Conservation (phyloP, 2,329 filamentous ascomycete species). For the Conoideocrella luteorostrata region DNA sequence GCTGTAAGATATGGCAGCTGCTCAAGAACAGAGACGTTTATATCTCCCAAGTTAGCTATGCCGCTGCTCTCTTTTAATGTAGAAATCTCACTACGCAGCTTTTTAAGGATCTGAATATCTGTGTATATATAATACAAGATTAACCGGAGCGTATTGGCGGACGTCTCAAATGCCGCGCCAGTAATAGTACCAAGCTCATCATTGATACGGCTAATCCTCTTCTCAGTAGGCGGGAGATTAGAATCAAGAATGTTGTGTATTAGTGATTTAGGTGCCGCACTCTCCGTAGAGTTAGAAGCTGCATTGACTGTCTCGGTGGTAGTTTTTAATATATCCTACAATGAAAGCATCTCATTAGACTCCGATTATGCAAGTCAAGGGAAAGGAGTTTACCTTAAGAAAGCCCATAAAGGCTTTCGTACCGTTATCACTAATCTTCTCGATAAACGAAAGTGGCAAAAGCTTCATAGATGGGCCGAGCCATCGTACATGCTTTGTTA, state of each 20-base stretch:
- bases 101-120: conserved; percentile 20
- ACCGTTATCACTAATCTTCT: not conserved
- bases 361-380: not conserved
- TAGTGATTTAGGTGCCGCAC: not conserved
- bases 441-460: conserved; percentile 7
- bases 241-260: not conserved
- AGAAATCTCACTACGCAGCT: conserved; percentile 27
- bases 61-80: not conserved
- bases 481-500: conserved; percentile 8
- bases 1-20: conserved; percentile 30
- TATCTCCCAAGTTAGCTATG: not conserved
- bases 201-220: conserved; percentile 21
- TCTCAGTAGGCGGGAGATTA: conserved; percentile 27
- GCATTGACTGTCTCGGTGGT: not conserved
- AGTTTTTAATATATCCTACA: not conserved
- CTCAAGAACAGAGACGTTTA: conserved; percentile 2
- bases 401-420: conserved; percentile 1
- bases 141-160: conserved; percentile 25
- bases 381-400: not conserved
- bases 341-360: no score
- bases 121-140: conserved; percentile 28
- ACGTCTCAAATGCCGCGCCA: conserved; percentile 32
- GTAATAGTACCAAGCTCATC: conserved; percentile 26
- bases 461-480: conserved; percentile 14
- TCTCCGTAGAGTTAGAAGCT: not conserved